Percentiles rank a stretch among this genome's conserved stretches.
Conservation (phyloP, 2,329 filamentous ascomycete genomes). For the Fusarium pseudoanthophilum region DNA sequence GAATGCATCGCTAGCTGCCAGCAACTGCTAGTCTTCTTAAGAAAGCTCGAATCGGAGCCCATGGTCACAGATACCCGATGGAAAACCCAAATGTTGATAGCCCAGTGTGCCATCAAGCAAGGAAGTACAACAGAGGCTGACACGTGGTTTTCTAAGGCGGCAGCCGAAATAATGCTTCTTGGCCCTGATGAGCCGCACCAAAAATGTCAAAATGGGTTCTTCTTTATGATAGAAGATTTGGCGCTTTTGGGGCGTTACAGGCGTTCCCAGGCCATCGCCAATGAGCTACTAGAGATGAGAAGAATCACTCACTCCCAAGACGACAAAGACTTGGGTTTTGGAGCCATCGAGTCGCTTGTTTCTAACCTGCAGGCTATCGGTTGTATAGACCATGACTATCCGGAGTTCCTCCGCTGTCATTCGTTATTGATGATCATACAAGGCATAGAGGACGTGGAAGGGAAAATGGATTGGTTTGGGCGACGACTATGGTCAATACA, state of each 20-base stretch:
- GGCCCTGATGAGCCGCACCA: no score
- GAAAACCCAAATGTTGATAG: rapidly evolving
- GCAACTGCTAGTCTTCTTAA: rapidly evolving
- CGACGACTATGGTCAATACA: no score
- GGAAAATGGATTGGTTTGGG: no score
- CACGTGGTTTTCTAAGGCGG: not conserved
- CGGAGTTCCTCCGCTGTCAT: rapidly evolving
- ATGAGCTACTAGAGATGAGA: rapidly evolving
- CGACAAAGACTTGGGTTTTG: not conserved
- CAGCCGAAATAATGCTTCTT: not conserved
- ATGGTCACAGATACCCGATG: rapidly evolving
- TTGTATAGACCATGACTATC: rapidly evolving
- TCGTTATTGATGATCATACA: rapidly evolving
- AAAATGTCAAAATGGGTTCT: no score
- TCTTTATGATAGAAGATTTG: no score
- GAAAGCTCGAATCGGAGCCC: rapidly evolving
- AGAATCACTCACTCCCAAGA: rapidly evolving
- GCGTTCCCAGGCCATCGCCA: rapidly evolving
- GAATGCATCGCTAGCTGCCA: no score
- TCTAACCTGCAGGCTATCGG: rapidly evolving
- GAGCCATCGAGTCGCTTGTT: not conserved
- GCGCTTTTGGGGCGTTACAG: not conserved
- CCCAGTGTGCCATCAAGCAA: rapidly evolving
- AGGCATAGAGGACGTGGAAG: rapidly evolving
- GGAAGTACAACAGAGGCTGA: not conserved